These are phyloP conservation scores for Sindora glabra DNA, from an alignment of 306 rosid species.

Conservation along the genomic window DNA sequence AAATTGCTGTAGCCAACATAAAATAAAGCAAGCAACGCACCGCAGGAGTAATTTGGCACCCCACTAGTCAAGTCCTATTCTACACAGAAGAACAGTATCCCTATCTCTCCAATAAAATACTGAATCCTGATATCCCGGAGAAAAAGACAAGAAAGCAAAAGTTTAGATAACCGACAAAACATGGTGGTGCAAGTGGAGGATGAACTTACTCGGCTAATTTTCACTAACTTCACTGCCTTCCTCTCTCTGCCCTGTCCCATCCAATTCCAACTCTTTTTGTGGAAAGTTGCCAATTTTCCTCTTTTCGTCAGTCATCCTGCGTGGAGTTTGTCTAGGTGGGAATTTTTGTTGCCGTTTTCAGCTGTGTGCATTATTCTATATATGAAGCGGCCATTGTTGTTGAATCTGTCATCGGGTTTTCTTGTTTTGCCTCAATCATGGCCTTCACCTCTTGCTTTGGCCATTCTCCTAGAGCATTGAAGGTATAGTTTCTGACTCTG, in stretches of 20 bases:
- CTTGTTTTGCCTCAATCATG: conserved; percentile 39
- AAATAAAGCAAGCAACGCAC: too few relatives aligned
- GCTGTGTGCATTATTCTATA: background rate
- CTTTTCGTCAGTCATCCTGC: background rate
- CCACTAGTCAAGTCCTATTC: too few relatives aligned
- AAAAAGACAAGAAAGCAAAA: background rate
- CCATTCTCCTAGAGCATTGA: conserved; percentile 37
- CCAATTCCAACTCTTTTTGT: conserved; percentile 20
- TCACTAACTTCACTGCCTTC: conserved; percentile 12
- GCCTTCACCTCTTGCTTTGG: conserved; percentile 39
- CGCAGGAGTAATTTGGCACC: too few relatives aligned
- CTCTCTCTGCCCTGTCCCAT: conserved; percentile 25
- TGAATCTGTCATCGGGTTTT: conserved; percentile 11
- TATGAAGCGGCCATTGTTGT: conserved; percentile 31
- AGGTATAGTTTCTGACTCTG: conserved; percentile 34
- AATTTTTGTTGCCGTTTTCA: background rate
- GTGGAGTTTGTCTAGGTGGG: conserved; percentile 17
- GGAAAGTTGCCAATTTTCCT: background rate
- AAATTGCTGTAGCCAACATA: too few relatives aligned
- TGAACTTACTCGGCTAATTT: background rate
- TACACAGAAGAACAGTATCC: too few relatives aligned
- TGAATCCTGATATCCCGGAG: background rate
- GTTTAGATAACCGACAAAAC: too few relatives aligned
- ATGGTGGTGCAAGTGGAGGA: background rate
- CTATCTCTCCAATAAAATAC: too few relatives aligned